Percentiles rank a stretch among this genome's conserved stretches.
These are phyloP conservation scores for Wickerhamiella spandovensis DNA, from an alignment of 805 yeast genomes.

Conservation along the genomic window DNA sequence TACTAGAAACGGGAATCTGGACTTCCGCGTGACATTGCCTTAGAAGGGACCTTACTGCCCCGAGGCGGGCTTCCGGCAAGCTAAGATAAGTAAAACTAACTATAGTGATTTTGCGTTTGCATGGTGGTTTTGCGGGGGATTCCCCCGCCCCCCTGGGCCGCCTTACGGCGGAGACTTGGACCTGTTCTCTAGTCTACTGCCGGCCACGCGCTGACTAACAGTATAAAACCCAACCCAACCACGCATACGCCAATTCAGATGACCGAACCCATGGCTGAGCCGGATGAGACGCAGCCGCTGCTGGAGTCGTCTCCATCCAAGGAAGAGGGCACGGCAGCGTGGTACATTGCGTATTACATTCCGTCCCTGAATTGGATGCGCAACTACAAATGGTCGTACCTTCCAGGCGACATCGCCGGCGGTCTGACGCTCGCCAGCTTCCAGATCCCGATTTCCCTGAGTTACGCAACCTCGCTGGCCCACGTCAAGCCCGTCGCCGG, in stretches of 20 bases:
- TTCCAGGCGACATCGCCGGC: slow-evolving; percentile 58
- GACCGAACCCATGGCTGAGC: not conserved
- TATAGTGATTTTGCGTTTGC: too few species aligned
- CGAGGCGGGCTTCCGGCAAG: too few species aligned
- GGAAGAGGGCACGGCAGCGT: slow-evolving; percentile 1
- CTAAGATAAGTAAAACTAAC: too few species aligned
- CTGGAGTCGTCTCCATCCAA: not conserved
- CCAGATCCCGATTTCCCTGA: slow-evolving; percentile 79
- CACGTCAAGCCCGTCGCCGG: slow-evolving; percentile 76
- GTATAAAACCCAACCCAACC: too few species aligned
- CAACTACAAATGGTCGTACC: slow-evolving; percentile 26
- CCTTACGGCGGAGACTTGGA: too few species aligned
- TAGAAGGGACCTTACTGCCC: too few species aligned
- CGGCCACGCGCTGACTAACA: too few species aligned
- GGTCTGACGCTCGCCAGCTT: slow-evolving; percentile 83
- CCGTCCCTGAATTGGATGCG: slow-evolving; percentile 45
- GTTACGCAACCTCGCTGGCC: slow-evolving; percentile 72
- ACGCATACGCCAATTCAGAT: not conserved
- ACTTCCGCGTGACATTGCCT: too few species aligned
- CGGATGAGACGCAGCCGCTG: not conserved
- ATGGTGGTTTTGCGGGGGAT: too few species aligned
- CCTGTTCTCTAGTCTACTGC: too few species aligned
- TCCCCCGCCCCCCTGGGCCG: too few species aligned
- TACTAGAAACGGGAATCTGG: too few species aligned
- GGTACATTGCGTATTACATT: slow-evolving; percentile 36